Base-by-base conservation (phyloP, 208 protist species). In the Porcisia hertigi region DNA sequence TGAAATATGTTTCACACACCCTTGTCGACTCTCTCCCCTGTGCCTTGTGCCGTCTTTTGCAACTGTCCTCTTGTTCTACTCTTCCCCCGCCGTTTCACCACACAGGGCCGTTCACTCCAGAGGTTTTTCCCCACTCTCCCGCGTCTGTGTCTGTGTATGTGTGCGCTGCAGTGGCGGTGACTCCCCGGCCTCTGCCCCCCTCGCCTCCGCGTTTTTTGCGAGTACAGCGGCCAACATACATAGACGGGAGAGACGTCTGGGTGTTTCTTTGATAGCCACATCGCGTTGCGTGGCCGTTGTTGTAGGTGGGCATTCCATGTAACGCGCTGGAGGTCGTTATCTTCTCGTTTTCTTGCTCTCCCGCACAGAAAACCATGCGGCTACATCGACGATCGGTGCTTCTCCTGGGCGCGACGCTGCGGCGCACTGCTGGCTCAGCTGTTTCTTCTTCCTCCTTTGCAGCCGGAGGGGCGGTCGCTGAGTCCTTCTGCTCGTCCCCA, bases 311-410 rank as follows among this genome's bases (percentile, higher is more conserved):
- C 41, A 3, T 67, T 36, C 63, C 47, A 36, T n/a, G 23, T n/a
- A 8, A 34, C 23, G 36, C 14, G 25, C 63, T n/a, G 63, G 23
- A 18, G 25, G 6, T 41, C 9, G 20, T 30, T n/a, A n/a, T n/a
- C n/a, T n/a, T 64, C 43, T 54, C 11, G 14, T 23, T 16, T 12
- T 57, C 23, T n/a, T 9, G 11, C 9, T 60, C 16, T 60, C 20
- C 7, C 20, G 20, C 7, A n/a, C 7, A 36, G 23, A 36, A 18
- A 25, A 34, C 54, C n/a, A 71, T 71, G 66, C 30, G 3, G 41
- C 47, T 71, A n/a, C 66, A 41, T 71, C 43, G 66, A 49, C 66
- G 30, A 71, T 43, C 25, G 12, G 45, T 54, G 12, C 66, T 57
- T 12, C 66, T 71, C 12, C 47, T 57, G 66, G 14, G 25, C 16